phyloP scores from a whole-genome alignment of 345 rosid genomes.

The Punica granatum region DNA sequence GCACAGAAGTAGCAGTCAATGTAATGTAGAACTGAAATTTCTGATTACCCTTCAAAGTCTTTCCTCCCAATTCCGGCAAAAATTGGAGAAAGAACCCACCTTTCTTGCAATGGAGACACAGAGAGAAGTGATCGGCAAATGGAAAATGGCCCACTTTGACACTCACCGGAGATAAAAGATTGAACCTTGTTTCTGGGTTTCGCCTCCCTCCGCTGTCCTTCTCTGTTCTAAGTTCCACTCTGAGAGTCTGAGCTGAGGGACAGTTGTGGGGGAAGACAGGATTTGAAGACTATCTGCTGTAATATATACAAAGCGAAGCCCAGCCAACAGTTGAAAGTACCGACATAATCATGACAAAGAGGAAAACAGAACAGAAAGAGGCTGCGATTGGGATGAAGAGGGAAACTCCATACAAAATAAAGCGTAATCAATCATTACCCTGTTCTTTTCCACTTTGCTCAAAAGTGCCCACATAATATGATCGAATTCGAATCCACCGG shows the following conservation, averaged over 20 bases:
- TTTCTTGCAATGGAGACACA: not conserved
- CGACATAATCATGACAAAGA: not conserved
- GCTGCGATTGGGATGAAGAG: not conserved
- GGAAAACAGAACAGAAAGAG: no score
- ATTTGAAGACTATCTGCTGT: no score
- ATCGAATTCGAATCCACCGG: no score
- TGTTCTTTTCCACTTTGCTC: not conserved
- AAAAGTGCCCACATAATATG: no score
- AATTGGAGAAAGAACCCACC: not conserved
- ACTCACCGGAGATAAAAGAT: not conserved
- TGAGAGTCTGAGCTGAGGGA: not conserved
- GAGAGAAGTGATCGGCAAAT: not conserved
- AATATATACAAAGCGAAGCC: not conserved
- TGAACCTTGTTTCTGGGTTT: not conserved
- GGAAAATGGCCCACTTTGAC: not conserved
- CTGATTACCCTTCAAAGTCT: not conserved
- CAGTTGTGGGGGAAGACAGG: not conserved
- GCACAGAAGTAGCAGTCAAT: not conserved
- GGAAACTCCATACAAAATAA: slow-evolving; percentile 1
- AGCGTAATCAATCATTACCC: not conserved
- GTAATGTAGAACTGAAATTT: not conserved
- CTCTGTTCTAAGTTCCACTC: not conserved
- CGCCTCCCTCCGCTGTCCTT: not conserved
- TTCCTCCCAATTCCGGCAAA: not conserved
- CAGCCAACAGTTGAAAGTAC: not conserved